phyloP scores from a whole-genome alignment of 23 red algal species.

The Rhodosorus marinus region DNA sequence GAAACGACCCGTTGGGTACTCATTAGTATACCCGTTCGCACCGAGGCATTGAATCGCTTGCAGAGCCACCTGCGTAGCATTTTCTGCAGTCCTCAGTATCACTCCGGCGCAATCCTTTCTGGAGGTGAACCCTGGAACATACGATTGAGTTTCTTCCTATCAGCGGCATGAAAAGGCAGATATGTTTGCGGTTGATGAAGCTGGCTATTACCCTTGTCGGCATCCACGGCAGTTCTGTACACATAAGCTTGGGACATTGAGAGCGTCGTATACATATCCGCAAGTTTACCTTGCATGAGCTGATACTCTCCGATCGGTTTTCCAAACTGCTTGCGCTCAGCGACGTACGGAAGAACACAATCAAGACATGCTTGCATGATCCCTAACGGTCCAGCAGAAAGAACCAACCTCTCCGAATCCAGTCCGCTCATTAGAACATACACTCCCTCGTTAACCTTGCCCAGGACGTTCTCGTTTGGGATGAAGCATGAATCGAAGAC shows the following conservation, averaged over 20 bases:
- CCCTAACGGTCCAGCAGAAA: constrained; percentile 30
- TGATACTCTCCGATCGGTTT: constrained; percentile 27
- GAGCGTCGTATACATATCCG: constrained; percentile 26
- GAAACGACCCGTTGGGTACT: constrained; percentile 35
- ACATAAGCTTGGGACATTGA: constrained; percentile 2
- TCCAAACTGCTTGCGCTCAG: constrained; percentile 38
- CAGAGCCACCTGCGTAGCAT: constrained; percentile 11
- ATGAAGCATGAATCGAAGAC: constrained; percentile 28
- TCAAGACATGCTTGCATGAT: constrained; percentile 44
- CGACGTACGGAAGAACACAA: constrained; percentile 34
- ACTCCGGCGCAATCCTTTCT: constrained; percentile 20
- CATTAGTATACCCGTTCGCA: constrained; percentile 27
- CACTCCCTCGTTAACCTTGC: constrained; percentile 13
- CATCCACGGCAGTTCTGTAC: constrained; percentile 6
- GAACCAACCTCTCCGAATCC: constrained; percentile 29
- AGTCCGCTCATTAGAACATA: constrained; percentile 25
- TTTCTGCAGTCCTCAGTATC: constrained; percentile 26
- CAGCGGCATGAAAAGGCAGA: too few relatives aligned
- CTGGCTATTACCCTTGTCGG: background rate
- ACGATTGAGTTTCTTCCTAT: too few relatives aligned
- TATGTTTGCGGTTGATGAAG: too few relatives aligned
- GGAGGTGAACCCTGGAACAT: background rate
- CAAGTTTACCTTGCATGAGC: constrained; percentile 32
- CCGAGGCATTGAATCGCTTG: constrained; percentile 33
- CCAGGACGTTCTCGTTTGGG: constrained; percentile 15